phyloP scores from a whole-genome alignment of 495 filamentous ascomycete genomes.

The Aspergillus haitiensis region DNA sequence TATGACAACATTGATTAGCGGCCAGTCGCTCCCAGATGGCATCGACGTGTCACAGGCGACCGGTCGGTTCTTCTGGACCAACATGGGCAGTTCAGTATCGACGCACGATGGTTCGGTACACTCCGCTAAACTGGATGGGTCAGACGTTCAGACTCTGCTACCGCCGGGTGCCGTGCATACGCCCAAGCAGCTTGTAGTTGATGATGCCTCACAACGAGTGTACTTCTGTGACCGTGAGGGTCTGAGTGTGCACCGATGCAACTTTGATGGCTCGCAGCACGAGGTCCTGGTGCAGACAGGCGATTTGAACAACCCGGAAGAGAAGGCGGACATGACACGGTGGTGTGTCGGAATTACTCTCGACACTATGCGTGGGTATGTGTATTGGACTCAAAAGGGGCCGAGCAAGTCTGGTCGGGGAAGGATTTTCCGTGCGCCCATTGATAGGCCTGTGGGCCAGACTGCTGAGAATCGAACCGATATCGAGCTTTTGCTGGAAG shows the following conservation, averaged over 20 bases:
- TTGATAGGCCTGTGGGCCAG: constrained; percentile 37
- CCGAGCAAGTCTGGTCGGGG: constrained; percentile 46
- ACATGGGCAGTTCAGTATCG: constrained; percentile 45
- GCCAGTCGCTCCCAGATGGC: constrained; percentile 49
- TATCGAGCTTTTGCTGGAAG: constrained; percentile 42
- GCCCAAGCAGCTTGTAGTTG: constrained; percentile 53
- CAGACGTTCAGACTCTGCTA: constrained; percentile 38
- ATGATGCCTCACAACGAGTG: constrained; percentile 32
- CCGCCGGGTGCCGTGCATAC: constrained; percentile 46
- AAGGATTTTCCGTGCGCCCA: constrained; percentile 45
- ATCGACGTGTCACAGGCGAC: constrained; percentile 39
- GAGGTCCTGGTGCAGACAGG: constrained; percentile 44
- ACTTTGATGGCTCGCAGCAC: constrained; percentile 47
- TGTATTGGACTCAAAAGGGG: constrained; percentile 64
- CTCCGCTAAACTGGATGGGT: constrained; percentile 48
- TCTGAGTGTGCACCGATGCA: constrained; percentile 44
- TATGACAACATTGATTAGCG: constrained; percentile 28
- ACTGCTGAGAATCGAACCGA: constrained; percentile 36
- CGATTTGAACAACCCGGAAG: constrained; percentile 17
- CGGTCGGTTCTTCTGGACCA: constrained; percentile 54
- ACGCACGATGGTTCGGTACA: constrained; percentile 46
- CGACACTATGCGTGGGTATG: constrained; percentile 31
- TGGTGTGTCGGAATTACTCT: constrained; percentile 58
- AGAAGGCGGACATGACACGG: constrained; percentile 33
- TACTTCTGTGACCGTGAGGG: constrained; percentile 61